Conservation (phyloP, 2,329 filamentous ascomycete species). For the Tolypocladium tundrense region DNA sequence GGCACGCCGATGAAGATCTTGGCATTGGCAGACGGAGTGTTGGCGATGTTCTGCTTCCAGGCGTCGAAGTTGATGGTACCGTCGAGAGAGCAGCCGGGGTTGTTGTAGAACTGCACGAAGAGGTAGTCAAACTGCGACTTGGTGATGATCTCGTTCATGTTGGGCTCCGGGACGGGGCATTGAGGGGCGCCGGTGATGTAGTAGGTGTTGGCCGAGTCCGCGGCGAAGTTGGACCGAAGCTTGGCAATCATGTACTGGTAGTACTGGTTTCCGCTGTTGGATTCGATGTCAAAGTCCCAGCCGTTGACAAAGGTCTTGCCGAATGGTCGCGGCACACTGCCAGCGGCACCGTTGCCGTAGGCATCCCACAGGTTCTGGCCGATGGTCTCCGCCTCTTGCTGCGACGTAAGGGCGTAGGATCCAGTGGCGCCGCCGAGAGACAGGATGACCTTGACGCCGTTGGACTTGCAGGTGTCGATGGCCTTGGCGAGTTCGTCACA, state of each 20-base stretch:
- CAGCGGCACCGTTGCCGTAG: constrained; percentile 7
- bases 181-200: constrained; percentile 38
- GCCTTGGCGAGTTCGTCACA: constrained; percentile 8
- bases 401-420: constrained; percentile 9
- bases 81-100: constrained; percentile 24
- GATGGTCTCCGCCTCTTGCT: constrained; percentile 9
- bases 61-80: constrained; percentile 12
- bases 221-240: constrained; percentile 11
- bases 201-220: constrained; percentile 14
- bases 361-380: constrained; percentile 13
- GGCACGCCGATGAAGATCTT: constrained; percentile 20
- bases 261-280: constrained; percentile 9
- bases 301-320: constrained; percentile 9
- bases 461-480: constrained; percentile 12
- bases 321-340: constrained; percentile 8
- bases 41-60: constrained; percentile 15
- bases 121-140: constrained; percentile 19
- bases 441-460: constrained; percentile 10
- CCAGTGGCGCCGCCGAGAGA: constrained; percentile 9
- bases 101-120: constrained; percentile 39
- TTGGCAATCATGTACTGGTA: constrained; percentile 10
- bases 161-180: constrained; percentile 21
- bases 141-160: constrained; percentile 32
- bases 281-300: constrained; percentile 13
- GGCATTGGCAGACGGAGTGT: constrained; percentile 13